phyloP scores from a whole-genome alignment of 2,329 filamentous ascomycete species.

The Xylariaceae sp. region DNA sequence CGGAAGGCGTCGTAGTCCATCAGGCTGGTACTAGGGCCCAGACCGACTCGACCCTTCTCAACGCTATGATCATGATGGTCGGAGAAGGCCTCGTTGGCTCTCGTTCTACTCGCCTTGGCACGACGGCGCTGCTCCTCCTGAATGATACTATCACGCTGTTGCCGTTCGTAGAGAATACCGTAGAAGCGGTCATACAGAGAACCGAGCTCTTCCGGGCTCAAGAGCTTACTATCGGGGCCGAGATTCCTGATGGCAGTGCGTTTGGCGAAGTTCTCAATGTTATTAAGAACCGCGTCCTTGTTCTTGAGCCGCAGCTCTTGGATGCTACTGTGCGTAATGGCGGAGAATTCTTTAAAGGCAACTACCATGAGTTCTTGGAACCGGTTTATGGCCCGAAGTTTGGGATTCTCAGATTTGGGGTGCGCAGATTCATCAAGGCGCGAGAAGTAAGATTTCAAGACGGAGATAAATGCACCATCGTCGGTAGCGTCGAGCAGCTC shows the following conservation, averaged over 20 bases:
- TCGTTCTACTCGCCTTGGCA: slow-evolving; percentile 60
- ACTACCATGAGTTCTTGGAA: slow-evolving; percentile 99
- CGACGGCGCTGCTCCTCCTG: slow-evolving; percentile 71
- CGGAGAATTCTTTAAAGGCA: slow-evolving; percentile 96
- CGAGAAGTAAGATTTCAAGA: slow-evolving; percentile 92
- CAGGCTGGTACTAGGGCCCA: slow-evolving; percentile 83
- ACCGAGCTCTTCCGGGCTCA: slow-evolving; percentile 81
- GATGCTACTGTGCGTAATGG: slow-evolving; percentile 90
- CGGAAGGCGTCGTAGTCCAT: slow-evolving; percentile 98
- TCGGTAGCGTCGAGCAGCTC: slow-evolving; percentile 90
- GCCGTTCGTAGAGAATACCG: slow-evolving; percentile 83
- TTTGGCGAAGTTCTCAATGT: slow-evolving; percentile 96
- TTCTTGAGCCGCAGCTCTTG: slow-evolving; percentile 86
- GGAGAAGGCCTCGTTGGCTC: slow-evolving; percentile 40
- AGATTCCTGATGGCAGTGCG: slow-evolving; percentile 94
- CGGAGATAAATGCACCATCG: slow-evolving; percentile 94
- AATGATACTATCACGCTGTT: slow-evolving; percentile 75
- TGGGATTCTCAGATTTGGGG: slow-evolving; percentile 91
- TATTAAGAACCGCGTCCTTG: slow-evolving; percentile 90
- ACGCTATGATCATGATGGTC: slow-evolving; percentile 50
- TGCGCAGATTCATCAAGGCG: slow-evolving; percentile 93
- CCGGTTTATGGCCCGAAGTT: slow-evolving; percentile 86
- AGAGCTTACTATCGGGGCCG: slow-evolving; percentile 89
- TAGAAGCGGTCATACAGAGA: slow-evolving; percentile 95
- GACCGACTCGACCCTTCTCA: slow-evolving; percentile 81